Evolutionary conservation across 208 protist species (phyloP).

Genomic region (Trypanosoma boissoni): DNA sequence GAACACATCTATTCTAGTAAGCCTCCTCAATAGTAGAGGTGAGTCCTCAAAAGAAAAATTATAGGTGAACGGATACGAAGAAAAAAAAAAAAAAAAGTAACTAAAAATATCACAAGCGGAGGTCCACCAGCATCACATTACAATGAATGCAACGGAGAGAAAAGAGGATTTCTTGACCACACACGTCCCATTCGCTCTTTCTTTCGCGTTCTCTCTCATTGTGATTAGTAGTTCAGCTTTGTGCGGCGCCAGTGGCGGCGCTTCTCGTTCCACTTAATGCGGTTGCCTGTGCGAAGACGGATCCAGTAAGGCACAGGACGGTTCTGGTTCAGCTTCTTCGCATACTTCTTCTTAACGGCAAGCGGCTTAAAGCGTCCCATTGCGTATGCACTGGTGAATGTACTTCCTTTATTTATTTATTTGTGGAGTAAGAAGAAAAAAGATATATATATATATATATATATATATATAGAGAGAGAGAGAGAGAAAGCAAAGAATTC

Average conservation of each 20-base stretch:
- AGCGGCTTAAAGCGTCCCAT: conserved; percentile 93
- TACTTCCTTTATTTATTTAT: neutral
- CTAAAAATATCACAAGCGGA: conserved; percentile 14
- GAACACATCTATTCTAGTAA: too few species aligned
- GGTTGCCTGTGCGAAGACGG: conserved; percentile 89
- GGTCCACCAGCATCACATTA: neutral
- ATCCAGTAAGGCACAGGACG: conserved; percentile 93
- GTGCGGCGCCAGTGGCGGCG: conserved; percentile 95
- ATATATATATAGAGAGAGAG: neutral
- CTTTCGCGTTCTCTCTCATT: neutral
- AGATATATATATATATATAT: conserved; percentile 2
- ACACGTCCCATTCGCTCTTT: neutral
- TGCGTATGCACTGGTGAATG: conserved; percentile 8
- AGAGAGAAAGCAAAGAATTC: neutral
- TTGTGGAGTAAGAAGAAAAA: neutral
- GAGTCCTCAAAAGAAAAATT: neutral
- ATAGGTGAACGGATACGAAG: neutral
- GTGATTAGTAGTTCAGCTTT: conserved; percentile 91
- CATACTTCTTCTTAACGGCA: conserved; percentile 93
- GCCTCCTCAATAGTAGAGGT: too few species aligned
- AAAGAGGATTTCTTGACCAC: neutral
- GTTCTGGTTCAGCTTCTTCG: conserved; percentile 94
- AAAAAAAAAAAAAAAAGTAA: conserved; percentile 24
- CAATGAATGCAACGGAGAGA: too few species aligned
- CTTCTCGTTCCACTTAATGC: conserved; percentile 95